Conservation (phyloP, 2,329 filamentous ascomycete genomes). For the Tolypocladium album region DNA sequence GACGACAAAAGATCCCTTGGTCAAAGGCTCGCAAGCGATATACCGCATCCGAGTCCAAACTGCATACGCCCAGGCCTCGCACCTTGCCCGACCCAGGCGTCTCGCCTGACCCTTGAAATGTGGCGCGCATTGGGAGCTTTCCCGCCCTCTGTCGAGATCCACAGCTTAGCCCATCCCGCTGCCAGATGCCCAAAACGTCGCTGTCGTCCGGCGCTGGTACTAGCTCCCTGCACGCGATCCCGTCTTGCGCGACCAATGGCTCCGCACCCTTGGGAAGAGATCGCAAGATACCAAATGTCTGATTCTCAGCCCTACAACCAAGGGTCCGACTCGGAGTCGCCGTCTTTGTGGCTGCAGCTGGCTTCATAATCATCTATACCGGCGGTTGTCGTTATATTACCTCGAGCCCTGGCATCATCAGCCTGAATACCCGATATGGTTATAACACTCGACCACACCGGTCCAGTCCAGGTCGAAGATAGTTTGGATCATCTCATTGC, state of each 20-base stretch:
- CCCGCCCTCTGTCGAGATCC: background rate
- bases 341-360: background rate
- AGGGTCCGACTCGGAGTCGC: background rate
- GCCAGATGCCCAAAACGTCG: background rate
- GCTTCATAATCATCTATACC: background rate
- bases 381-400: background rate
- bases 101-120: background rate
- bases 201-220: background rate
- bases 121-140: background rate
- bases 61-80: background rate
- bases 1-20: background rate
- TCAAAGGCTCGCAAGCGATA: background rate
- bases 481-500: background rate
- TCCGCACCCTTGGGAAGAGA: background rate
- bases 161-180: background rate
- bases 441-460: background rate
- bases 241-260: background rate
- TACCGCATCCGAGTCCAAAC: background rate
- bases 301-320: conserved; percentile 1
- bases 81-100: background rate
- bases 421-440: background rate
- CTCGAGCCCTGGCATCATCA: background rate
- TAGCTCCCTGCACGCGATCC: background rate
- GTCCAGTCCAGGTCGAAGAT: background rate
- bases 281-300: background rate